Evolutionary conservation across 306 rosid genomes (phyloP), one percentile per base, ranked within the genome.

Genomic region (Lathyrus tuberosus): DNA sequence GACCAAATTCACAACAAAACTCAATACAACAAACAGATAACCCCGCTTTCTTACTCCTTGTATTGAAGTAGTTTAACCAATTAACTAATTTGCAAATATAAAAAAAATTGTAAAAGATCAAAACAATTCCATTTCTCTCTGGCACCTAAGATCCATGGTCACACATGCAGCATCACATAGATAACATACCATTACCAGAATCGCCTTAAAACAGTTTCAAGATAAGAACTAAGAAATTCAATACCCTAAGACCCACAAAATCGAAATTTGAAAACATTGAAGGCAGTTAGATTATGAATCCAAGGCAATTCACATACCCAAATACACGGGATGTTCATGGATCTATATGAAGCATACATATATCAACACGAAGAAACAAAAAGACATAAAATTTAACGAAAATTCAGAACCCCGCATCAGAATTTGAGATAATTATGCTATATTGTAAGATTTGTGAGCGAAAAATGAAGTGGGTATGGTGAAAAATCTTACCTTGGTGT

Each of bases 41-140:
- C 13, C 57, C 8, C 13, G 8, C 57, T 49, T 16, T 35, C 68
- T 86, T 91, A 85, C 70, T 83, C 90, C 15, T 53, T 20, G 8
- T 10, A 16, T 2, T 49, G 13, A 49, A 17, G 13, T 49, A 22
- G 8, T 53, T 53, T 22, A 53, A 53, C 8, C 33, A 11, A 53
- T 53, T 22, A 22, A 68, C 61, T 4, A 47, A 15, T 6, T 6
- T 6, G 17, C 18, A 1, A 44, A 56, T 12, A 42, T 44, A 18
- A 46, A 57, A 57, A 57, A 35, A n/a, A 47, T 66, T 6, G 16
- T 6, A 35, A 22, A 22, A 65, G 26, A 46, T 13, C 62, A 62
- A 18, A 44, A 46, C 20, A 80, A 65, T n/a, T 5, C 33, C 26
- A 76, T 62, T 71, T 61, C 49, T 61, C 12, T 56, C 43, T 15